phyloP scores from a whole-genome alignment of 106 monocot species.

The Allium sativum region DNA sequence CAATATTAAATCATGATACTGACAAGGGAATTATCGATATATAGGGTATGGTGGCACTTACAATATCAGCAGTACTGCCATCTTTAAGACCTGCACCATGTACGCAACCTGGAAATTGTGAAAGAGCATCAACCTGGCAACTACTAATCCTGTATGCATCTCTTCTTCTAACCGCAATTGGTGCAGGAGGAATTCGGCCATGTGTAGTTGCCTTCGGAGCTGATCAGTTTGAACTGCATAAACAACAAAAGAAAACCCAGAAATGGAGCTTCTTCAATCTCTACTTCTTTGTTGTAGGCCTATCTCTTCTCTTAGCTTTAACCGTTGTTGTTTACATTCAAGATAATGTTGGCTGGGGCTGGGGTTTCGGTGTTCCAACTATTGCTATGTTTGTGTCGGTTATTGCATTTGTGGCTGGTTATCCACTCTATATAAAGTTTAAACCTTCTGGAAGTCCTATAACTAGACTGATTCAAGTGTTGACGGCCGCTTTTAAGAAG shows the following conservation, averaged over 20 bases:
- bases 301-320: neutral
- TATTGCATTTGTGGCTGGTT: constrained; percentile 38
- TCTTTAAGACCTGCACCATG: constrained; percentile 20
- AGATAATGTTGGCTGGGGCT: constrained; percentile 16
- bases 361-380: constrained; percentile 33
- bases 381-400: constrained; percentile 42
- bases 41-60: constrained; percentile 37
- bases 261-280: constrained; percentile 11
- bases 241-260: neutral
- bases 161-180: constrained; percentile 33
- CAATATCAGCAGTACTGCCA: constrained; percentile 25
- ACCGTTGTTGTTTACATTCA: constrained; percentile 12
- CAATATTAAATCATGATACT: neutral
- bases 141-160: constrained; percentile 34
- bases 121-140: constrained; percentile 16
- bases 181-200: constrained; percentile 79
- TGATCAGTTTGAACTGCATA: constrained; percentile 40
- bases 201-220: constrained; percentile 80
- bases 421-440: constrained; percentile 32
- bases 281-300: constrained; percentile 3
- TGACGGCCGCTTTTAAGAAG: constrained; percentile 40
- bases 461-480: constrained; percentile 31
- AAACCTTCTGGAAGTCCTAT: constrained; percentile 41
- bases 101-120: constrained; percentile 1
- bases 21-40: neutral